Evolutionary conservation across 2,329 filamentous ascomycete species (phyloP).

Genomic region (Tolypocladium endophyticum): DNA sequence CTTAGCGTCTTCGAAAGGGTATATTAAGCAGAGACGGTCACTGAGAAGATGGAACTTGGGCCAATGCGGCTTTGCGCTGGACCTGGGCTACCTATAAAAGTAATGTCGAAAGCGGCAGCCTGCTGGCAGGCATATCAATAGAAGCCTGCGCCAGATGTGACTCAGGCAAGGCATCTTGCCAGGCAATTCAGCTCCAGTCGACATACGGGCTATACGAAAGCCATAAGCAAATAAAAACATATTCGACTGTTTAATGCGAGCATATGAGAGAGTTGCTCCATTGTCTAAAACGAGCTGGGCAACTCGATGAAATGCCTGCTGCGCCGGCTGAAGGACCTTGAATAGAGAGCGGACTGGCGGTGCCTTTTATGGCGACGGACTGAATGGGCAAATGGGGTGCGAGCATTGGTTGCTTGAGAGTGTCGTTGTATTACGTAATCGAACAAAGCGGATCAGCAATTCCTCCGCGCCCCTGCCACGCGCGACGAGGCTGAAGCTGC

Average conservation of each 20-base stretch:
- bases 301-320: no score
- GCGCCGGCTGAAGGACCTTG: no score
- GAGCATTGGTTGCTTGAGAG: neutral
- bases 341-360: no score
- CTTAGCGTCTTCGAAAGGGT: neutral
- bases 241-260: no score
- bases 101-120: neutral
- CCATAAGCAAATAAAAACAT: no score
- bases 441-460: neutral
- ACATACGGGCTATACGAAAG: neutral
- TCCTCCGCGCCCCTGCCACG: constrained; percentile 9
- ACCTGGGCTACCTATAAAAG: neutral
- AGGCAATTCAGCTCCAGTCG: neutral
- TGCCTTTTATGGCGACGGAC: neutral
- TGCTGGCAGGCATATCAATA: neutral
- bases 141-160: neutral
- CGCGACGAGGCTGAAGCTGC: constrained; percentile 16
- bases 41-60: neutral
- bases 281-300: neutral
- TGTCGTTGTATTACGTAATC: constrained; percentile 1
- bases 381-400: neutral
- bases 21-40: neutral
- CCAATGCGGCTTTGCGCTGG: neutral
- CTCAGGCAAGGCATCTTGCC: neutral
- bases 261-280: no score